These are phyloP conservation scores for Usnea hakonensis DNA, from an alignment of 495 filamentous ascomycete species.

Conservation along the genomic window DNA sequence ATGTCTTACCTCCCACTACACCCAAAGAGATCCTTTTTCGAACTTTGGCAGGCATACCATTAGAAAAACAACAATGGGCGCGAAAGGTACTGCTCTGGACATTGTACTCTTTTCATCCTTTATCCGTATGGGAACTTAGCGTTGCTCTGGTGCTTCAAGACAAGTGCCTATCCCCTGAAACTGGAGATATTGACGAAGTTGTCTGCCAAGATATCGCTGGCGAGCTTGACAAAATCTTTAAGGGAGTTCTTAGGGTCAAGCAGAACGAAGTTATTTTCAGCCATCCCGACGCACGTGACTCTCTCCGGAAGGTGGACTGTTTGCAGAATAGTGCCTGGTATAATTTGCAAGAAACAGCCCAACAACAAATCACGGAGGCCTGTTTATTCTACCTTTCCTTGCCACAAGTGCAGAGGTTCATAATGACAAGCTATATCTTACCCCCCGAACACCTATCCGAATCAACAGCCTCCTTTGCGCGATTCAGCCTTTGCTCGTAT, in stretches of 20 bases:
- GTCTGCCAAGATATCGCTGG: not conserved
- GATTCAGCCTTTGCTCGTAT: not conserved
- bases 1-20: not conserved
- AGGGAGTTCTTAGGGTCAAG: not conserved
- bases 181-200: not conserved
- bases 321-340: not conserved
- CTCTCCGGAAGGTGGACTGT: not conserved
- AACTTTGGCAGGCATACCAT: not conserved
- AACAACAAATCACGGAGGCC: not conserved
- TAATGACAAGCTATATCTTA: not conserved
- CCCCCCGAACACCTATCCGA: not conserved
- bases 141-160: not conserved
- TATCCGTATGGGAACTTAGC: not conserved
- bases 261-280: not conserved
- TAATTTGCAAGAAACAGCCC: not conserved
- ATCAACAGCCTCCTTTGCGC: not conserved
- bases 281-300: not conserved
- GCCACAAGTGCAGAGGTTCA: not conserved
- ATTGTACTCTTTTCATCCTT: conserved; percentile 3
- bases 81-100: not conserved
- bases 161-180: not conserved
- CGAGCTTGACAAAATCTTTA: not conserved
- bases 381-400: not conserved
- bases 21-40: not conserved
- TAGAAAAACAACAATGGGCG: not conserved